A percentile compares a stretch with the other conserved stretches of the same genome.
Conservation (phyloP, 2,329 filamentous ascomycete species). For the Venturia pyrina region DNA sequence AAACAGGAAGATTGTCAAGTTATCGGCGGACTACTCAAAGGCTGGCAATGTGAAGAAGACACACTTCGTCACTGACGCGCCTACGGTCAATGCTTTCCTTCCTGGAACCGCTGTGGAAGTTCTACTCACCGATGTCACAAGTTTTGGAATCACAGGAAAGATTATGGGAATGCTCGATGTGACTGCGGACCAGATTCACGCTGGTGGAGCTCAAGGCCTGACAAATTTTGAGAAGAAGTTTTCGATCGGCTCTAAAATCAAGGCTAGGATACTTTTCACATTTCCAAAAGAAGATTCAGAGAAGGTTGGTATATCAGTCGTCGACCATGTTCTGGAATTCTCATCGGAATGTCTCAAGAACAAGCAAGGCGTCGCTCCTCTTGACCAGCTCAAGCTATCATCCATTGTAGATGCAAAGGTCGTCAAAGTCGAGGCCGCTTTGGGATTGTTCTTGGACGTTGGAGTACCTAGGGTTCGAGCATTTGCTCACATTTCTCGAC, state of each 20-base stretch:
- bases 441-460: slow-evolving; percentile 73
- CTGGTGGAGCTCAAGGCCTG: slow-evolving; percentile 60
- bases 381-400: slow-evolving; percentile 57
- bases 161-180: slow-evolving; percentile 86
- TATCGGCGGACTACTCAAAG: slow-evolving; percentile 64
- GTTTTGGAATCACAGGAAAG: slow-evolving; percentile 74
- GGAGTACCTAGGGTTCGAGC: slow-evolving; percentile 59
- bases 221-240: slow-evolving; percentile 66
- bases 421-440: slow-evolving; percentile 64
- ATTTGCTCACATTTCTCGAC: slow-evolving; percentile 88
- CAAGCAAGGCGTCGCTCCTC: slow-evolving; percentile 41
- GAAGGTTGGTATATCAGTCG: slow-evolving; percentile 76
- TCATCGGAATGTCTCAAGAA: slow-evolving; percentile 19
- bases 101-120: slow-evolving; percentile 87
- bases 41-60: slow-evolving; percentile 57
- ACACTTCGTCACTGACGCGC: slow-evolving; percentile 61
- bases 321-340: slow-evolving; percentile 75
- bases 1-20: slow-evolving; percentile 75
- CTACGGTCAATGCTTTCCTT: slow-evolving; percentile 80
- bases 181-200: slow-evolving; percentile 84
- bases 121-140: slow-evolving; percentile 64
- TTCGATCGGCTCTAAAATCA: slow-evolving; percentile 74
- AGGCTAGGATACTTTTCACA: slow-evolving; percentile 78
- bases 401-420: slow-evolving; percentile 71
- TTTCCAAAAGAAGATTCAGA: slow-evolving; percentile 69